Percentiles rank a stretch among this genome's conserved stretches.
Evolutionary conservation across 2,329 filamentous ascomycete species (phyloP).

Genomic region (Colletotrichum kahawae): DNA sequence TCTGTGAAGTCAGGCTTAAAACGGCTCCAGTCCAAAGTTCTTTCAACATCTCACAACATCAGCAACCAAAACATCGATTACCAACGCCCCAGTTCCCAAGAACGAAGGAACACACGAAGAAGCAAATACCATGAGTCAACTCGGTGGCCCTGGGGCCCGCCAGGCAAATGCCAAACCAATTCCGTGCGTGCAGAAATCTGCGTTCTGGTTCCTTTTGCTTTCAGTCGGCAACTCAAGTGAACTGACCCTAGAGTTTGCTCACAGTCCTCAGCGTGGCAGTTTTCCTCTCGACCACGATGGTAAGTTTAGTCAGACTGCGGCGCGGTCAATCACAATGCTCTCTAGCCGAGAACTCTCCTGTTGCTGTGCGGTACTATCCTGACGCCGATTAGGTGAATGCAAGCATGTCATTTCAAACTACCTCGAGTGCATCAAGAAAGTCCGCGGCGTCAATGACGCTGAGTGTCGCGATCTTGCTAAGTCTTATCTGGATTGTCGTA

Average conservation of each 20-base stretch:
- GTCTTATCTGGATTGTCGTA: constrained; percentile 86
- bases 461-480: constrained; percentile 88
- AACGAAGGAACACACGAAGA: neutral
- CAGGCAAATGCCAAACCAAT: constrained; percentile 69
- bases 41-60: neutral
- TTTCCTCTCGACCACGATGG: constrained; percentile 96
- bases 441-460: constrained; percentile 83
- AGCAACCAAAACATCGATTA: neutral
- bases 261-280: constrained; percentile 85
- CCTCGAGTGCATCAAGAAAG: constrained; percentile 83
- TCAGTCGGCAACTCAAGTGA: neutral
- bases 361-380: neutral
- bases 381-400: constrained; percentile 76
- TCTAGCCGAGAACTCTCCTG: neutral
- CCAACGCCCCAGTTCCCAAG: neutral
- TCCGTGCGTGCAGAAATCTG: constrained; percentile 58
- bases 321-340: neutral
- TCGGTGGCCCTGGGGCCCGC: constrained; percentile 73
- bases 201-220: neutral
- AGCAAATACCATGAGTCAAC: constrained; percentile 57
- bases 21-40: neutral
- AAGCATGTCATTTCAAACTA: constrained; percentile 87
- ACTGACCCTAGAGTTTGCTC: neutral
- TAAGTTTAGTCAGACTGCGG: constrained; percentile 28
- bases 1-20: neutral